Base-by-base conservation (phyloP, 805 yeast species). In the Teunomyces kruisii region DNA sequence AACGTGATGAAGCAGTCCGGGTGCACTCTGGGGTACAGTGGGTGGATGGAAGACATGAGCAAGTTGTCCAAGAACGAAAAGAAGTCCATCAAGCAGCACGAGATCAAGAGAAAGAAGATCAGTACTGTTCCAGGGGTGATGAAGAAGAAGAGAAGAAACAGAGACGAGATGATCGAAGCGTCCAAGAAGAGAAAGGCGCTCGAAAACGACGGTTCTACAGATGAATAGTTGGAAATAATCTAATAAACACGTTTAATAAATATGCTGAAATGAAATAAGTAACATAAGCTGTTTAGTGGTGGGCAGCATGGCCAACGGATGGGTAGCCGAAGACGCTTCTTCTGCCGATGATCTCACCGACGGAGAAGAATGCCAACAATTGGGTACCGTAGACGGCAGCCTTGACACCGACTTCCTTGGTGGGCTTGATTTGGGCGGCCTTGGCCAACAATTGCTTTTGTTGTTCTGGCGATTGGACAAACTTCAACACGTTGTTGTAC, bases 1-100 rank as follows among this genome's bases (percentile, higher is more conserved):
- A 94, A 91, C 59, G 98, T 94, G 12, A 92, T 94, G 96, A 87
- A 86, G 57, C 96, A 91, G 65, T 86, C 96, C 54, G 97, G 96
- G 2, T 75, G 82, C 42, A 72, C 74, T 32, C 64, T 60, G 24
- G 81, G 80, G 3, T 79, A 84, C 43, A 83, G 87, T 29, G 80
- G 72, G 26, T 94, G 99, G 99, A 80, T 94, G 86, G 78, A 81
- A 32, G 76, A 80, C 46, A 64, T 87, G 61, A 74, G 82, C 12
- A 87, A 87, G 61, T 67, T 89, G 46, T 65, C 81, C 9, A 79
- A 80, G 57, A 76, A 73, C 39, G 84, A 84, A 40, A 86, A 86
- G 71, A 75, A 80, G 53, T 58, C 68, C 43, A 67, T 87, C 47
- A 84, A 83, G 63, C 70, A 65, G 45, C 74, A 78, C 46, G 78